Evolutionary conservation across 176 grass and related monocot genomes (phyloP), one percentile per base, ranked within the genome.

Genomic region (Carex cristatella): DNA sequence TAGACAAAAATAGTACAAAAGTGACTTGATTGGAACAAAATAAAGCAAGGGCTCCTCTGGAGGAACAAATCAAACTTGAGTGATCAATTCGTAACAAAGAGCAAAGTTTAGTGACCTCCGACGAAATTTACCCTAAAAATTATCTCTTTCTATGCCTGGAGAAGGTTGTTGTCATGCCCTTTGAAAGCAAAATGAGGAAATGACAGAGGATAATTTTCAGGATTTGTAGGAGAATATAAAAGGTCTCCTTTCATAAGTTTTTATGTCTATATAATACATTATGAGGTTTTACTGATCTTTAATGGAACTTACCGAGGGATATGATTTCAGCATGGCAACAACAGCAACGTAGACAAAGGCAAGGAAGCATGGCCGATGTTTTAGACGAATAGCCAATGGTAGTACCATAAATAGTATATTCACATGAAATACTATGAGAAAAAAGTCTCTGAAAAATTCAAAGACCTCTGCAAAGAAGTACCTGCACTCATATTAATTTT

Each of bases 391-490:
- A 2, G 91, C 96, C 88, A 98, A 91, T 7, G 96, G 91, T 46
- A 98, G 87, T 81, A 98, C 85, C 93, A 98, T 91, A 87, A 95
- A 95, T 73, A 94, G 80, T 64, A 98, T 95, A 85, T 98, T 98
- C 78, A 88, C 88, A 92, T 98, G 92, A 80, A 98, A 95, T 76
- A 95, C 96, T 87, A 98, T 94, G 81, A 95, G 83, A 84, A 98
- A 98, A 84, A 98, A 98, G 80, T 84, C 89, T 86, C 96, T 95
- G 86, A 98, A 98, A 60, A 98, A 94, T 59, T 92, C 91, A 4
- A 98, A 98, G 5, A 95, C 96, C 83, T 98, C 96, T 33, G 96
- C 96, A 88, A 98, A 98, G 78, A 98, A 98, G 85, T 95, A 95
- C 96, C 96, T 98, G 87, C 86, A 98, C 65, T 81, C 28, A 12